phyloP scores from a whole-genome alignment of 768 basidiomycete genomes.

The Sarcodon aspratus region DNA sequence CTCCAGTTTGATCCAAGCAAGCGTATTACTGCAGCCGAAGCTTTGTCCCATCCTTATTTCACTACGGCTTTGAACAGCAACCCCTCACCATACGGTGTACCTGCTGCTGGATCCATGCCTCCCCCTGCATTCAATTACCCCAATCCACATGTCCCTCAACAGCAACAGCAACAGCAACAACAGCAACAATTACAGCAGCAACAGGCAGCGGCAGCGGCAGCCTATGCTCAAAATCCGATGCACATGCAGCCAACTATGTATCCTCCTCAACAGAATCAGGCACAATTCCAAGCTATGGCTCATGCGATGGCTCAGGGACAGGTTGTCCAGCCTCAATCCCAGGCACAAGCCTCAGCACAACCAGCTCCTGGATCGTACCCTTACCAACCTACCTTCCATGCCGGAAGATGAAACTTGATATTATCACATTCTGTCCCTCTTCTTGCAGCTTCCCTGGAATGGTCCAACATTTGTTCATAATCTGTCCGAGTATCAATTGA shows the following conservation, averaged over 20 bases:
- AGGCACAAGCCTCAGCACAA: conserved; percentile 1
- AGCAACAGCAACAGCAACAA: conserved; percentile 29
- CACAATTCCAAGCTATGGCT: conserved; percentile 20
- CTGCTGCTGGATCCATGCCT: conserved; percentile 46
- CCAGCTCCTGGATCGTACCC: neutral
- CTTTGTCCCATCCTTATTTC: conserved; percentile 89
- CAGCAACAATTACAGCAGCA: conserved; percentile 26
- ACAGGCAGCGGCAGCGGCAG: conserved; percentile 14
- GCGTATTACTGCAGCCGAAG: conserved; percentile 84
- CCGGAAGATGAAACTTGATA: neutral
- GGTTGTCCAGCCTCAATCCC: neutral
- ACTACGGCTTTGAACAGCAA: conserved; percentile 30
- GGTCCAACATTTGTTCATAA: too few relatives aligned
- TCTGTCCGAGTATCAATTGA: too few relatives aligned
- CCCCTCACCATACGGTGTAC: conserved; percentile 22
- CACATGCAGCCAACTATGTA: conserved; percentile 1
- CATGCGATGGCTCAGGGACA: conserved; percentile 2
- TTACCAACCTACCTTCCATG: neutral
- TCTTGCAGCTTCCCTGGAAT: too few relatives aligned
- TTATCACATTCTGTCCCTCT: neutral
- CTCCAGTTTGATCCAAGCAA: conserved; percentile 94
- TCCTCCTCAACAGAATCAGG: conserved; percentile 20
- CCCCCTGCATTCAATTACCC: conserved; percentile 63
- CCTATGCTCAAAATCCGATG: conserved; percentile 11
- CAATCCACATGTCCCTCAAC: conserved; percentile 35